Percentiles rank a stretch among this genome's conserved stretches.
Conservation (phyloP, 176 grass and related monocot genomes). For the Carex parvula region DNA sequence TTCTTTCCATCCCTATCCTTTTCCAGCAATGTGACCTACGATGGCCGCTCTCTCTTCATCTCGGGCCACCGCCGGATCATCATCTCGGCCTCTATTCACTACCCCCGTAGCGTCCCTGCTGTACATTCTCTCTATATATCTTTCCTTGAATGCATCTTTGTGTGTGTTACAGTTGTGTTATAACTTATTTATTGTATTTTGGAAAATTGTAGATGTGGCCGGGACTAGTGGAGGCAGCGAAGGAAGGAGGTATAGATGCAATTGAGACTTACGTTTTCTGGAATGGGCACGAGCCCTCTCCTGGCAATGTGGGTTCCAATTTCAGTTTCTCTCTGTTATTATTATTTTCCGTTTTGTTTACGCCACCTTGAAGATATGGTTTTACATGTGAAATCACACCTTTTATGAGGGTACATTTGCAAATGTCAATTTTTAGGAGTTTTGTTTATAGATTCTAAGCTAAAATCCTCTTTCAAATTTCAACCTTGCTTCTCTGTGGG, state of each 20-base stretch:
- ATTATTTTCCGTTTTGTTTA: background rate
- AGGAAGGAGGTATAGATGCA: slow-evolving; percentile 75
- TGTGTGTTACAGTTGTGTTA: background rate
- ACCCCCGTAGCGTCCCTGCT: slow-evolving; percentile 88
- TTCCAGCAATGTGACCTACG: slow-evolving; percentile 66
- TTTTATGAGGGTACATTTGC: background rate
- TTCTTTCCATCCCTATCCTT: slow-evolving; percentile 15
- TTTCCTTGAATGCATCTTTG: background rate
- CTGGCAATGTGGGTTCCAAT: slow-evolving; percentile 52
- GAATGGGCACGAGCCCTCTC: slow-evolving; percentile 90
- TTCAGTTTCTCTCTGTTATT: background rate
- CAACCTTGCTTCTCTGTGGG: background rate
- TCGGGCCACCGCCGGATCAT: slow-evolving; percentile 71
- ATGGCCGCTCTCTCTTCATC: slow-evolving; percentile 93
- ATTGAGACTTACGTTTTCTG: slow-evolving; percentile 98
- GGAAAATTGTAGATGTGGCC: slow-evolving; percentile 82
- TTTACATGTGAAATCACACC: background rate
- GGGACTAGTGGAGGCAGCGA: slow-evolving; percentile 65
- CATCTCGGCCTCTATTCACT: slow-evolving; percentile 99
- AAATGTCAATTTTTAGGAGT: background rate
- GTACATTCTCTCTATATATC: slow-evolving; percentile 16
- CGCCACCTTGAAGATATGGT: background rate
- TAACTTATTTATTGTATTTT: background rate
- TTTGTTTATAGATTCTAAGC: background rate
- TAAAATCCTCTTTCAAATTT: background rate